Conservation (phyloP, 495 filamentous ascomycete species). For the Talaromyces liani region DNA sequence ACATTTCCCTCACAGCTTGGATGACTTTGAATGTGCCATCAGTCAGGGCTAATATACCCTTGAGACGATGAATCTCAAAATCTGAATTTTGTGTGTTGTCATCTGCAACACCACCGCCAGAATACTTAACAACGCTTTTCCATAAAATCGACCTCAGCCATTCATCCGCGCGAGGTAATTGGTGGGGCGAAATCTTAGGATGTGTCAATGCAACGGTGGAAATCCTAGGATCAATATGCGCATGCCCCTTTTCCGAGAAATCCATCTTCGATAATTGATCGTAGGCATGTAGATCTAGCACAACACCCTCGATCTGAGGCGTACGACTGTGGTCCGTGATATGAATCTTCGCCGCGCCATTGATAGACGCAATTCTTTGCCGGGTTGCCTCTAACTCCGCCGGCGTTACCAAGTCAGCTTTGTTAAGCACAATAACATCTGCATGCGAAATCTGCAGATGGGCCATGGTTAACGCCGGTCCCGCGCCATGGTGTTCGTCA, state of each 20-base stretch:
- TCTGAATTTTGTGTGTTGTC: background rate
- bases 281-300: conserved; percentile 91
- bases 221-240: conserved; percentile 82
- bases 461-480: conserved; percentile 71
- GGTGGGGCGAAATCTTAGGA: conserved; percentile 42
- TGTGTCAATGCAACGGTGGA: conserved; percentile 70
- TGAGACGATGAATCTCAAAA: conserved; percentile 79
- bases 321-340: conserved; percentile 72
- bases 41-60: conserved; percentile 60
- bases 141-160: conserved; percentile 84
- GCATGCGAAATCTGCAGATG: conserved; percentile 96
- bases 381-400: conserved; percentile 57
- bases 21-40: conserved; percentile 66
- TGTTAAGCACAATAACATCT: conserved; percentile 94
- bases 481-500: conserved; percentile 33
- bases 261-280: conserved; percentile 67
- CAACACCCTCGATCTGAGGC: conserved; percentile 71
- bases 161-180: conserved; percentile 57
- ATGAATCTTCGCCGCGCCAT: conserved; percentile 80
- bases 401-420: conserved; percentile 75
- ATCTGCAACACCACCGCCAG: background rate
- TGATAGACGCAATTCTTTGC: conserved; percentile 71
- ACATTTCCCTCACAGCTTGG: conserved; percentile 88
- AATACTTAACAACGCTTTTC: conserved; percentile 39
- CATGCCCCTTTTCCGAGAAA: conserved; percentile 58